A percentile compares a stretch with the other conserved stretches of the same genome.
Conservation (phyloP, 176 grass and related monocot genomes). For the Lolium multiflorum region DNA sequence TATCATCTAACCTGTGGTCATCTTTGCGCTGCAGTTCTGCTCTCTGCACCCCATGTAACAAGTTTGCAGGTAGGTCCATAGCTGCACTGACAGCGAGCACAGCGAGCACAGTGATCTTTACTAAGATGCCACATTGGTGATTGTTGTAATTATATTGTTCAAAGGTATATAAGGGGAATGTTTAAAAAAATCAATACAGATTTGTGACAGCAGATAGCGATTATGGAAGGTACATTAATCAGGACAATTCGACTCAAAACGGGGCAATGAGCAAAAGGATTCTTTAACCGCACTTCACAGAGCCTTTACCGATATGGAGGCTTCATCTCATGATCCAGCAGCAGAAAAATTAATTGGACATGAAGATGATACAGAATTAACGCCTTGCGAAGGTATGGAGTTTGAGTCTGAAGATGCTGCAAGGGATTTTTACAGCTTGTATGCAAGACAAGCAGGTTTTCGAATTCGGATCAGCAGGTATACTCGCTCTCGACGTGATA, state of each 20-base stretch:
- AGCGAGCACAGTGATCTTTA: neutral
- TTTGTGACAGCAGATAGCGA: constrained; percentile 2
- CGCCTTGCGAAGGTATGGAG: constrained; percentile 71
- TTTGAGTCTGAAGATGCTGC: constrained; percentile 73
- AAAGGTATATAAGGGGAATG: neutral
- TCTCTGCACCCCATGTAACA: neutral
- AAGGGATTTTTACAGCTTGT: constrained; percentile 64
- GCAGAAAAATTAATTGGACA: constrained; percentile 49
- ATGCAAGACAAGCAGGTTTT: constrained; percentile 60
- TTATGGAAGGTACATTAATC: constrained; percentile 42
- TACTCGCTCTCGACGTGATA: constrained; percentile 72
- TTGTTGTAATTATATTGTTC: constrained; percentile 21
- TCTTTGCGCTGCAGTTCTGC: neutral
- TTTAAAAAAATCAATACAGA: constrained; percentile 6
- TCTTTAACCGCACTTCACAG: constrained; percentile 36
- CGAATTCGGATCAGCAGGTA: constrained; percentile 65
- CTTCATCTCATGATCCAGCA: constrained; percentile 28
- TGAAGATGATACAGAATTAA: constrained; percentile 53
- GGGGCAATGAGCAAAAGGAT: constrained; percentile 5
- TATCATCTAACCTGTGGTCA: constrained; percentile 28
- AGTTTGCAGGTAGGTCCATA: neutral
- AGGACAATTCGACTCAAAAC: constrained; percentile 37
- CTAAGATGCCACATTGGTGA: constrained; percentile 18
- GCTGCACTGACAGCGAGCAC: constrained; percentile 1
- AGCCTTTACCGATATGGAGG: constrained; percentile 37